These are phyloP conservation scores for Lentinula sp. DNA, from an alignment of 768 basidiomycete species.

Conservation along the genomic window DNA sequence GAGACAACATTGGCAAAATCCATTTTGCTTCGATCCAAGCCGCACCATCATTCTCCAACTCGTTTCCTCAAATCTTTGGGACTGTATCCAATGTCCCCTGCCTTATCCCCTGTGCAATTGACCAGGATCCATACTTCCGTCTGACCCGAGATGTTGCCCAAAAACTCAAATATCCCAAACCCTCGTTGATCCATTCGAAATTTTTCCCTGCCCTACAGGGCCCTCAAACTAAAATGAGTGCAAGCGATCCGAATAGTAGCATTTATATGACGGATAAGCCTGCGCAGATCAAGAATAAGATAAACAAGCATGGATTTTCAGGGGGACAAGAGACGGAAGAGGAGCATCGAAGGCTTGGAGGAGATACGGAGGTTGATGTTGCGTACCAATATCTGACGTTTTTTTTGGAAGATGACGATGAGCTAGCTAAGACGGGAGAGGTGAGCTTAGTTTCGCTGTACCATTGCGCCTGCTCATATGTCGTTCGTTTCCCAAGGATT, in stretches of 20 bases:
- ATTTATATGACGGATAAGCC: conserved; percentile 95
- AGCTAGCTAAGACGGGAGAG: conserved; percentile 68
- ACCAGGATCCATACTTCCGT: conserved; percentile 97
- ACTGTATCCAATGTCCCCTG: conserved; percentile 76
- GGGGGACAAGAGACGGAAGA: conserved; percentile 96
- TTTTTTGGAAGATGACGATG: conserved; percentile 94
- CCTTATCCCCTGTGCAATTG: conserved; percentile 97
- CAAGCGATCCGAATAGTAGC: conserved; percentile 85
- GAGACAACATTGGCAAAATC: conserved; percentile 97
- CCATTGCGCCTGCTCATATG: conserved; percentile 2
- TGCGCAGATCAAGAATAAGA: conserved; percentile 94
- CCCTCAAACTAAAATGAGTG: conserved; percentile 99
- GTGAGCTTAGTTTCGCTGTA: conserved; percentile 32
- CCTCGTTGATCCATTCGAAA: conserved; percentile 85
- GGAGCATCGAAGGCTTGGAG: conserved; percentile 83
- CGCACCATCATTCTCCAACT: conserved; percentile 94
- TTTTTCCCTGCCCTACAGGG: conserved; percentile 99
- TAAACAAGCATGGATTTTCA: conserved; percentile 93
- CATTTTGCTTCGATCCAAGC: conserved; percentile 97
- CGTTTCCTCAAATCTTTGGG: conserved; percentile 97
- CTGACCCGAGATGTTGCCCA: conserved; percentile 92
- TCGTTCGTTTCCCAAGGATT: conserved; percentile 59
- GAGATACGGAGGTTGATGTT: conserved; percentile 93
- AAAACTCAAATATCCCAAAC: conserved; percentile 95
- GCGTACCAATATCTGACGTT: conserved; percentile 92